Evolutionary conservation across 352 stramenopile species (phyloP).

Genomic region (Phytophthora lateralis): DNA sequence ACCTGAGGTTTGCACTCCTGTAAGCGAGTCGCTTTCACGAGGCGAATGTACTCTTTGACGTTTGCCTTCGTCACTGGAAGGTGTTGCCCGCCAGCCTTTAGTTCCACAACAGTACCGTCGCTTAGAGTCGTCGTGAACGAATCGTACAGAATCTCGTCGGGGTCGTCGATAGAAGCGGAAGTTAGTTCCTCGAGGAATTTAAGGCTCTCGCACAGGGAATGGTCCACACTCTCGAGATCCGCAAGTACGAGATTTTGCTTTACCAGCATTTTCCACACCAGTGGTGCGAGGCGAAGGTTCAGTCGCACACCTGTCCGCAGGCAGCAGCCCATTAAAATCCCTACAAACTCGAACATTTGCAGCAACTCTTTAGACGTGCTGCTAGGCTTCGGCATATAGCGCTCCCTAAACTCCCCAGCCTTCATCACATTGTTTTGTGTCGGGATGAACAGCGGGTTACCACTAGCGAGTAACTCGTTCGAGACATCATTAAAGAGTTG

Average conservation of each 20-base stretch:
- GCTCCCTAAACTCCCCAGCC: conserved; percentile 72
- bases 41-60: conserved; percentile 69
- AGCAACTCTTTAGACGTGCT: conserved; percentile 61
- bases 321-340: conserved; percentile 78
- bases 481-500: conserved; percentile 84
- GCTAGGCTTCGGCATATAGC: conserved; percentile 64
- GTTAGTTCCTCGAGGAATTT: conserved; percentile 48
- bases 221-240: conserved; percentile 69
- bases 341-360: conserved; percentile 81
- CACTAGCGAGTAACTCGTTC: conserved; percentile 57
- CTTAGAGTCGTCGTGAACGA: conserved; percentile 78
- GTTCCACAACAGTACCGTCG: conserved; percentile 67
- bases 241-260: conserved; percentile 65
- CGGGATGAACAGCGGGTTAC: conserved; percentile 66
- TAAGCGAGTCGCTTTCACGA: conserved; percentile 65
- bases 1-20: conserved; percentile 81
- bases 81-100: conserved; percentile 51
- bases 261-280: conserved; percentile 84
- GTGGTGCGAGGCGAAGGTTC: conserved; percentile 70
- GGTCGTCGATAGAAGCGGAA: conserved; percentile 8
- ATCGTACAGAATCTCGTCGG: conserved; percentile 54
- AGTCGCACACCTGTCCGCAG: conserved; percentile 77
- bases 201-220: conserved; percentile 59
- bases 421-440: conserved; percentile 78
- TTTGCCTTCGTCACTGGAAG: conserved; percentile 72